These are phyloP conservation scores for Dalbergia cochinchinensis DNA, from an alignment of 306 rosid species.

Conservation along the genomic window DNA sequence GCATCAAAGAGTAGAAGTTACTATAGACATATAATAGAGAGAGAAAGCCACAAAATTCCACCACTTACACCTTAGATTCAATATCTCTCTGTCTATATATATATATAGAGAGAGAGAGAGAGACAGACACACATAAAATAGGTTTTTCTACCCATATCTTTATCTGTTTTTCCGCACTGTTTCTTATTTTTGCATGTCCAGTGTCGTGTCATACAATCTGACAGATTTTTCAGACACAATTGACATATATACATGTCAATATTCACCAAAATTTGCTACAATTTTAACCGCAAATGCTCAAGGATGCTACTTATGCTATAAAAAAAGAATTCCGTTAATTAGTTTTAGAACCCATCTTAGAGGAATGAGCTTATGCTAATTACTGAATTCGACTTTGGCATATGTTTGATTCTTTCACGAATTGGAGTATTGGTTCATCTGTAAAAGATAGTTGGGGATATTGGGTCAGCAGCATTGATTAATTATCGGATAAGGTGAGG, in stretches of 20 bases:
- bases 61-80: too few relatives aligned
- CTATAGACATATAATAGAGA: too few relatives aligned
- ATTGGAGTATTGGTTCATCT: constrained; percentile 9
- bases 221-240: too few relatives aligned
- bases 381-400: background rate
- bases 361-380: constrained; percentile 15
- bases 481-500: constrained; percentile 31
- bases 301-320: background rate
- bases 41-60: too few relatives aligned
- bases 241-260: background rate
- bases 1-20: too few relatives aligned
- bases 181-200: too few relatives aligned
- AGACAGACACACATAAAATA: too few relatives aligned
- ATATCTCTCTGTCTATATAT: too few relatives aligned
- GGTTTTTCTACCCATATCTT: too few relatives aligned
- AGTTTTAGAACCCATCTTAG: background rate
- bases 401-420: constrained; percentile 17
- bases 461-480: background rate
- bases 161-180: too few relatives aligned
- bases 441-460: constrained; percentile 24
- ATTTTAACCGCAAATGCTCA: background rate
- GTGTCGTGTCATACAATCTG: too few relatives aligned
- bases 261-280: constrained; percentile 1
- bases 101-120: too few relatives aligned
- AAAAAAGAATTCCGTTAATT: background rate